Evolutionary conservation across 345 rosid genomes (phyloP), one percentile per base, ranked within the genome.

Genomic region (Luvunga scandens): DNA sequence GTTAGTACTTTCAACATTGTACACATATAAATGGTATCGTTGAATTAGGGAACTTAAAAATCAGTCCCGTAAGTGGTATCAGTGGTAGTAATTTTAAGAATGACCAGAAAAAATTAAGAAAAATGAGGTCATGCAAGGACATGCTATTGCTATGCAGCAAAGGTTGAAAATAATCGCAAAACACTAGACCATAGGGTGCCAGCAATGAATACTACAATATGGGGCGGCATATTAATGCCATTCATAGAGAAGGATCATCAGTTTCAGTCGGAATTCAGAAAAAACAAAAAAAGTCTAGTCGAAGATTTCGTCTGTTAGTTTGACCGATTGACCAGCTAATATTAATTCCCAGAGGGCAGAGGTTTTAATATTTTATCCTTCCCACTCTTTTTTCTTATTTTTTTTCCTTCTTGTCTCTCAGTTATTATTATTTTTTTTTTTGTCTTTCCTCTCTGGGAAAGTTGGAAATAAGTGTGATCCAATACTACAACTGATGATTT

Each of bases 221-320:
- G 69, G 81, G 83, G 67, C 63, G 76, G 75, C 81, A 45, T 45
- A 45, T 45, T 45, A 45, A 13, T 13, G 57, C 25, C 34, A 8
- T n/a, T 34, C 18, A 25, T 9, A 9, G 56, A 10, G 50, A 36
- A 19, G 16, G 25, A 28, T 57, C 60, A 75, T 34, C 42, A 73
- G 48, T 25, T 78, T 21, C 25, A 66, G 86, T 79, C 84, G 81
- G 86, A 78, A 64, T 69, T 73, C 80, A 73, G 72, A 77, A 60
- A 19, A 53, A 14, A 48, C 14, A 10, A 14, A 48, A 53, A 53
- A 53, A 27, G 38, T 64, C 75, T 77, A 85, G 82, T 65, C 45
- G 66, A 75, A 83, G 66, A 81, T 83, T 73, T 76, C 55, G 61
- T 80, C 68, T 60, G 64, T 75, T 80, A 39, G 86, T 83, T 84